phyloP scores from a whole-genome alignment of 23 red algal genomes.

The Gracilariopsis chorda region DNA sequence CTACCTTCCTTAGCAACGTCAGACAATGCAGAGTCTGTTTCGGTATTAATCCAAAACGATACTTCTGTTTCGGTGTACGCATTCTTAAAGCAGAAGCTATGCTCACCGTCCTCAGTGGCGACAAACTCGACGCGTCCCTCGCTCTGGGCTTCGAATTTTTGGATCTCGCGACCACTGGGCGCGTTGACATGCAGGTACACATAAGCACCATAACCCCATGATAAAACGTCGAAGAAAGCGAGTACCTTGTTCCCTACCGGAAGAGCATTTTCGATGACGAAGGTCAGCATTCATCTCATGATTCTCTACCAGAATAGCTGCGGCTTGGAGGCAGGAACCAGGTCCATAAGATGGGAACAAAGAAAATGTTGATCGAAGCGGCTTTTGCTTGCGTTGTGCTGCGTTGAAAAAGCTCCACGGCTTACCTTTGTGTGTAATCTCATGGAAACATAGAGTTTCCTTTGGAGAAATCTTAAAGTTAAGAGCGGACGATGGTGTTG shows the following conservation, averaged over 20 bases:
- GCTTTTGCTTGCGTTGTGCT: background rate
- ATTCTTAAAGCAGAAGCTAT: conserved; percentile 82
- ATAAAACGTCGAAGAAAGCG: conserved; percentile 82
- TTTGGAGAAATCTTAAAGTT: conserved; percentile 77
- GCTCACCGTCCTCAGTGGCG: conserved; percentile 78
- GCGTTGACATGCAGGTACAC: conserved; percentile 69
- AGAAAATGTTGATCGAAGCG: no score
- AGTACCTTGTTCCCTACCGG: conserved; percentile 70
- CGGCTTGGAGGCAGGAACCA: no score
- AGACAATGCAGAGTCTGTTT: conserved; percentile 66
- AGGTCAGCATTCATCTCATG: no score
- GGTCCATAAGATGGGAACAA: no score
- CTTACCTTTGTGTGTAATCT: conserved; percentile 85
- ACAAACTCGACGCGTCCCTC: conserved; percentile 79
- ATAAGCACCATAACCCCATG: conserved; percentile 88
- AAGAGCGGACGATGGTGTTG: background rate
- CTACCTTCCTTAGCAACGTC: conserved; percentile 76
- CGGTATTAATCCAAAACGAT: conserved; percentile 83
- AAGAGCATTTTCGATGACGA: no score
- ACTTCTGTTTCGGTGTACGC: conserved; percentile 77
- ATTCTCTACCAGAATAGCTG: no score
- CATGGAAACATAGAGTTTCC: conserved; percentile 76
- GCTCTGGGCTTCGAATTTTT: conserved; percentile 74
- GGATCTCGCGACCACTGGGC: conserved; percentile 55
- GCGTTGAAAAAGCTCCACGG: background rate